phyloP scores from a whole-genome alignment of 306 rosid species.

The Quercus agrifolia region DNA sequence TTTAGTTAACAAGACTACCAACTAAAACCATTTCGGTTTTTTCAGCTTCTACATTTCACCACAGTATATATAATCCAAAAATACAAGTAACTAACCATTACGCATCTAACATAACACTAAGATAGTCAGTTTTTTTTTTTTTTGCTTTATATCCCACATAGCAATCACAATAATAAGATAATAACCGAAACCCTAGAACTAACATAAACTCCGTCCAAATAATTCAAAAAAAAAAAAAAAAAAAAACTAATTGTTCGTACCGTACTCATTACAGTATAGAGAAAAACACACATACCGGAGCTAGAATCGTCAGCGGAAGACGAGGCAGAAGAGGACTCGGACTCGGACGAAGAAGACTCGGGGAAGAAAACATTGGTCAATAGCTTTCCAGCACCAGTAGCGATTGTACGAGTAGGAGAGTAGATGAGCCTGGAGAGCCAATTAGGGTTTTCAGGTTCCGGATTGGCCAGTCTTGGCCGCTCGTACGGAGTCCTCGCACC shows the following conservation, averaged over 20 bases:
- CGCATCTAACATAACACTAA: not conserved
- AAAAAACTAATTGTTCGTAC: not conserved
- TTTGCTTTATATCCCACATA: not conserved
- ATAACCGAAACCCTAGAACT: not conserved
- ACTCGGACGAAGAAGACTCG: conserved; percentile 38
- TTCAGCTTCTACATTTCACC: too few species aligned
- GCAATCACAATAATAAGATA: not conserved
- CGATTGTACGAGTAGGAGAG: conserved; percentile 65
- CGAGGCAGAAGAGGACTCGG: conserved; percentile 38
- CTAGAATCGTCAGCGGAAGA: conserved; percentile 35
- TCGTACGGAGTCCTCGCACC: conserved; percentile 61
- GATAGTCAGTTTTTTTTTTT: not conserved
- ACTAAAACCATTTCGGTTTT: not conserved
- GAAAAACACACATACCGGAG: conserved; percentile 31
- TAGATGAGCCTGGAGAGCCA: conserved; percentile 71
- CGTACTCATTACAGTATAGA: not conserved
- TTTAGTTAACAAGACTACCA: not conserved
- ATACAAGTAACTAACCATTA: too few species aligned
- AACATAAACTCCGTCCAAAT: not conserved
- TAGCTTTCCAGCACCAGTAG: conserved; percentile 73
- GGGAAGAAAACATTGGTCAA: conserved; percentile 56
- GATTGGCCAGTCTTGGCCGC: conserved; percentile 46
- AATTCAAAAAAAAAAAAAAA: not conserved
- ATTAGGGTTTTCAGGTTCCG: conserved; percentile 49
- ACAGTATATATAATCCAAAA: too few species aligned